Evolutionary conservation across 225 moss, liverwort and hornwort genomes (phyloP).

Genomic region (Climacium dendroides): DNA sequence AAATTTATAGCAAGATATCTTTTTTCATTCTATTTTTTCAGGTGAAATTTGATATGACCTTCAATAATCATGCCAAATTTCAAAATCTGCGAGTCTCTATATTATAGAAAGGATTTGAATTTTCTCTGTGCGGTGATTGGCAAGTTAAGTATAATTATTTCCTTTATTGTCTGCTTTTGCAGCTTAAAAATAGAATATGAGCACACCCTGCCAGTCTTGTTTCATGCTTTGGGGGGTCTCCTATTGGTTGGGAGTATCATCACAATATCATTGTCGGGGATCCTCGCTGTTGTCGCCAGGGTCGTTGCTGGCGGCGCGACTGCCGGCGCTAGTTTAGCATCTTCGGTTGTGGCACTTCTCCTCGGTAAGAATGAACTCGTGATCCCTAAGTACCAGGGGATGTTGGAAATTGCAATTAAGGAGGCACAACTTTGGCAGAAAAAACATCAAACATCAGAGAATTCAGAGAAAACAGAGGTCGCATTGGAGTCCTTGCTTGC

Average conservation of each 20-base stretch:
- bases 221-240: neutral
- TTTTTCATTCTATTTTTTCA: too few species aligned
- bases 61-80: too few species aligned
- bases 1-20: too few species aligned
- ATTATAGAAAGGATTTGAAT: too few species aligned
- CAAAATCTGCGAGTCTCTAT: too few species aligned
- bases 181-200: neutral
- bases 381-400: neutral
- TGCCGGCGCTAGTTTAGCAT: neutral
- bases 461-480: neutral
- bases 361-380: neutral
- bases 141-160: too few species aligned
- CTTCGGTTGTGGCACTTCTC: neutral
- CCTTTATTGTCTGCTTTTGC: neutral
- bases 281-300: neutral
- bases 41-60: too few species aligned
- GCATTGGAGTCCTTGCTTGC: neutral
- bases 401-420: neutral
- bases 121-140: too few species aligned
- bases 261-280: neutral
- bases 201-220: neutral
- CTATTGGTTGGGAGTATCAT: neutral
- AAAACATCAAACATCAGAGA: neutral
- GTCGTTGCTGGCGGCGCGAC: neutral
- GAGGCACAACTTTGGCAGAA: neutral